Evolutionary conservation across 352 stramenopile species (phyloP).

Genomic region (Blastocystis sp.): DNA sequence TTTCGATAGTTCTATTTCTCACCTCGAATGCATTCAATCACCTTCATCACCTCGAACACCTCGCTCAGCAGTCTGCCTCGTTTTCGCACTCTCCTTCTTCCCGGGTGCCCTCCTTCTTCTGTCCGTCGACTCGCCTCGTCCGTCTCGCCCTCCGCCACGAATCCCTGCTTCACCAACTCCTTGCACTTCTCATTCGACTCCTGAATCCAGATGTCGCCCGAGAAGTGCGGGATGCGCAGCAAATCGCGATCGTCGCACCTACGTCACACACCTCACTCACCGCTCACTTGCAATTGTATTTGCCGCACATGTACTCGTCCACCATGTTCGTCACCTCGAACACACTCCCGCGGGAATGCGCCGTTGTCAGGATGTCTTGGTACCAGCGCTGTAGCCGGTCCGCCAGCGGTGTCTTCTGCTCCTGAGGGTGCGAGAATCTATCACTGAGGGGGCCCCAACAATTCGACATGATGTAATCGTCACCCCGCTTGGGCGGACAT

Average conservation of each 20-base stretch:
- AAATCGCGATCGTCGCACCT: slow-evolving; percentile 81
- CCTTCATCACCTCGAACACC: neutral
- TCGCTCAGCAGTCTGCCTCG: neutral
- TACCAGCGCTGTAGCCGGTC: slow-evolving; percentile 94
- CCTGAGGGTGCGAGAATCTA: slow-evolving; percentile 86
- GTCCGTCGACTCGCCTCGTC: neutral
- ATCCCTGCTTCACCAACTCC: slow-evolving; percentile 75
- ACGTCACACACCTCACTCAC: slow-evolving; percentile 75
- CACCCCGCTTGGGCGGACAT: slow-evolving; percentile 94
- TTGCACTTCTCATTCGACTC: slow-evolving; percentile 77
- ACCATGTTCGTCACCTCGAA: slow-evolving; percentile 91
- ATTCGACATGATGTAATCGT: slow-evolving; percentile 98
- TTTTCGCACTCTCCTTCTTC: neutral
- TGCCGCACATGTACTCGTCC: slow-evolving; percentile 86
- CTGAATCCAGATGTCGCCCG: slow-evolving; percentile 78
- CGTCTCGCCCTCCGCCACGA: slow-evolving; percentile 74
- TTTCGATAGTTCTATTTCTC: slow-evolving; percentile 71
- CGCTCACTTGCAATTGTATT: slow-evolving; percentile 78
- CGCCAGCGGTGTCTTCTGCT: slow-evolving; percentile 96
- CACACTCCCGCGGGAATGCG: slow-evolving; percentile 84
- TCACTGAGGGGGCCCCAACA: neutral
- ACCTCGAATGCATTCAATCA: neutral
- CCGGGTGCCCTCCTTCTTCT: neutral
- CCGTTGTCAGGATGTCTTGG: slow-evolving; percentile 82
- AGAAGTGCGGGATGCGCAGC: slow-evolving; percentile 36